phyloP scores from a whole-genome alignment of 2,329 filamentous ascomycete species.

The Xylaria polymorpha region DNA sequence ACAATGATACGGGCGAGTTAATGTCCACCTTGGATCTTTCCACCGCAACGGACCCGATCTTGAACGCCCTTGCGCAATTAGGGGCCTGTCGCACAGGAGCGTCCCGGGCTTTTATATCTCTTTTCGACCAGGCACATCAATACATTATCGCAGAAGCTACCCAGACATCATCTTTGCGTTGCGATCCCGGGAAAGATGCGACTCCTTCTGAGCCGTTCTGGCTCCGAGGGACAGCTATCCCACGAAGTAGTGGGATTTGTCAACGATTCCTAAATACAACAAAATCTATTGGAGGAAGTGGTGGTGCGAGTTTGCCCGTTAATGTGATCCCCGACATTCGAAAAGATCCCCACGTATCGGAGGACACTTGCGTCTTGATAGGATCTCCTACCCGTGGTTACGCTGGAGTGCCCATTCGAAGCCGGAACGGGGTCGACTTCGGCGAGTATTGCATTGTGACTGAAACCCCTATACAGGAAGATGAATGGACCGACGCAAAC shows the following conservation, averaged over 20 bases:
- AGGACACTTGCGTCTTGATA: constrained; percentile 22
- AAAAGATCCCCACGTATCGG: constrained; percentile 14
- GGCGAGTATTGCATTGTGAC: constrained; percentile 33
- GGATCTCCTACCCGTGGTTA: constrained; percentile 24
- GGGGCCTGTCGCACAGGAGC: constrained; percentile 32
- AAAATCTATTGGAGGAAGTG: not conserved
- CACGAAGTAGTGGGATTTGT: constrained; percentile 27
- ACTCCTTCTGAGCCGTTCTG: constrained; percentile 18
- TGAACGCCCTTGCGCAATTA: constrained; percentile 32
- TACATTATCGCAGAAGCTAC: constrained; percentile 34
- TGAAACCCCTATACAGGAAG: constrained; percentile 26
- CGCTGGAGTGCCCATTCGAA: constrained; percentile 34
- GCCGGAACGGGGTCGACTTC: constrained; percentile 33
- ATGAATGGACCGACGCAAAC: constrained; percentile 25
- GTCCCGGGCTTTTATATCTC: constrained; percentile 35
- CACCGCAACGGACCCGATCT: constrained; percentile 26
- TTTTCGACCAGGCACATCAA: constrained; percentile 32
- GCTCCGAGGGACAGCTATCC: constrained; percentile 34
- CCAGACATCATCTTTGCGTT: constrained; percentile 23
- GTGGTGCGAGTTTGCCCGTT: constrained; percentile 20
- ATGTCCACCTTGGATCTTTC: constrained; percentile 24
- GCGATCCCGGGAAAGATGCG: not conserved
- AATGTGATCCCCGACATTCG: constrained; percentile 32
- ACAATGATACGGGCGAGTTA: constrained; percentile 20
- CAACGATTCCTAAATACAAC: constrained; percentile 28